A percentile compares a stretch with the other conserved stretches of the same genome.
Evolutionary conservation across 179 eudicot genomes (phyloP).

Genomic region (Camellia oleifera): DNA sequence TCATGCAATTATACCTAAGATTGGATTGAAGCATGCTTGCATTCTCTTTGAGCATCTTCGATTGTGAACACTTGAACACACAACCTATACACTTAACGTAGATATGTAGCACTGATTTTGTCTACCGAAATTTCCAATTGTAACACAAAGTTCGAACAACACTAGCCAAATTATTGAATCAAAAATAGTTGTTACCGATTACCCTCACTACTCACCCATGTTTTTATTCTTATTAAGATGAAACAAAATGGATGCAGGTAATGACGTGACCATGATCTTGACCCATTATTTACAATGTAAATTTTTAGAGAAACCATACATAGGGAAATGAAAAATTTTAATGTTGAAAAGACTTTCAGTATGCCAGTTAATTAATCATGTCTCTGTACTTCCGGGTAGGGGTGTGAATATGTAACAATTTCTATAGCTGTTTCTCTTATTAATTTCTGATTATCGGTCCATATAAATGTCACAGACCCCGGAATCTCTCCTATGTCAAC

Average conservation of each 20-base stretch:
- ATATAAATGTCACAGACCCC: slow-evolving; percentile 12
- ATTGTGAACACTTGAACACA: too few relatives aligned
- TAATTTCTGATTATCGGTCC: neutral
- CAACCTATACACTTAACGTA: too few relatives aligned
- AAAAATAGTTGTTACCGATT: neutral
- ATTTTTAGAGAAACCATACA: neutral
- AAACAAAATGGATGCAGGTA: neutral
- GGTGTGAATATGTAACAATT: neutral
- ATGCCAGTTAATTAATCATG: neutral
- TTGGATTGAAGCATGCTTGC: too few relatives aligned
- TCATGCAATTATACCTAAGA: too few relatives aligned
- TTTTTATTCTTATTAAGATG: neutral
- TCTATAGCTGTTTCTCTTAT: neutral
- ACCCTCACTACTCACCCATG: neutral
- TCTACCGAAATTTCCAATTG: neutral
- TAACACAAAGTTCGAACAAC: neutral
- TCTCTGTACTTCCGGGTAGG: too few relatives aligned
- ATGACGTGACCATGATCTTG: neutral
- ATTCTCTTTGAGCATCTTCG: too few relatives aligned
- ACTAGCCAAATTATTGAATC: neutral
- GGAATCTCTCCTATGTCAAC: slow-evolving; percentile 16
- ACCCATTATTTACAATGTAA: neutral
- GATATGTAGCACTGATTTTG: too few relatives aligned
- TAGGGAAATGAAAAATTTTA: neutral
- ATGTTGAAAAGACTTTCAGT: neutral